Evolutionary conservation across 2,329 filamentous ascomycete genomes (phyloP).

Genomic region (Tolypocladium sp.): DNA sequence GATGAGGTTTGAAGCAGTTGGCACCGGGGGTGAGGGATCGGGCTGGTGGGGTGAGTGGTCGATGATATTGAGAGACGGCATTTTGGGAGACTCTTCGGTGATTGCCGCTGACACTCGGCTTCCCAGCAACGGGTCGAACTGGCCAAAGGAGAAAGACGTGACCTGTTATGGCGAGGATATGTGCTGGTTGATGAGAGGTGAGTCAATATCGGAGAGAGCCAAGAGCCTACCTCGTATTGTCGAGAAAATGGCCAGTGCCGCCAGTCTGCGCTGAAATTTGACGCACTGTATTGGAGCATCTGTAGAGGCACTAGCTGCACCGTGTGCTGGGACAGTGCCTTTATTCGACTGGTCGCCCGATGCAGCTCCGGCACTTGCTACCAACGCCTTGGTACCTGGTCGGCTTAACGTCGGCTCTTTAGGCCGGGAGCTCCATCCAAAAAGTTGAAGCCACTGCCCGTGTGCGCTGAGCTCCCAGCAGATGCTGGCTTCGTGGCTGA

Average conservation of each 20-base stretch:
- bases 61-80: slow-evolving; percentile 42
- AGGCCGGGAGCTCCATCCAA: slow-evolving; percentile 16
- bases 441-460: slow-evolving; percentile 11
- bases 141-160: neutral
- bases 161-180: neutral
- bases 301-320: neutral
- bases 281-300: neutral
- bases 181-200: slow-evolving; percentile 9
- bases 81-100: slow-evolving; percentile 18
- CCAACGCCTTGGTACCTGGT: neutral
- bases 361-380: slow-evolving; percentile 10
- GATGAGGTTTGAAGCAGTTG: slow-evolving; percentile 81
- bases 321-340: neutral
- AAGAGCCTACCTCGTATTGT: neutral
- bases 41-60: slow-evolving; percentile 88
- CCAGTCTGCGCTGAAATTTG: neutral
- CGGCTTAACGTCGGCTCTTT: slow-evolving; percentile 16
- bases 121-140: neutral
- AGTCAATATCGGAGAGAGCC: neutral
- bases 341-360: slow-evolving; percentile 2
- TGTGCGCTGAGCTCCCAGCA: neutral
- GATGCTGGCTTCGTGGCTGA: slow-evolving; percentile 12
- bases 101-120: neutral
- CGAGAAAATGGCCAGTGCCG: neutral
- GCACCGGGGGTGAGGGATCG: slow-evolving; percentile 59